A percentile compares a stretch with the other conserved stretches of the same genome.
phyloP scores from a whole-genome alignment of 805 yeast species.

The Yarrowia sp. region DNA sequence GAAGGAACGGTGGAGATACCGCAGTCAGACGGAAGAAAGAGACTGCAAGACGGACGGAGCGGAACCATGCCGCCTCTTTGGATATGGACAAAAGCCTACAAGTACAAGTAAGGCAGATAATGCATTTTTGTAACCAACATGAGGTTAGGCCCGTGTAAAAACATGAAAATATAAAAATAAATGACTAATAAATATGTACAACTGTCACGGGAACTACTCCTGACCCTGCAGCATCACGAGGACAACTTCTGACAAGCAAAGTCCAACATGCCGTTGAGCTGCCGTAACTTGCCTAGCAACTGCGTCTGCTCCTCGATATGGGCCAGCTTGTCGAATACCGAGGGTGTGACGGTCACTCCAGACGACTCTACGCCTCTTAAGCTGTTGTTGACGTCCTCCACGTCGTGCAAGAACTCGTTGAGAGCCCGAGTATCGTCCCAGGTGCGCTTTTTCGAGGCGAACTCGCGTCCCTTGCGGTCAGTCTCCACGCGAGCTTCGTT shows the following conservation, averaged over 20 bases:
- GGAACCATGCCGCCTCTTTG: too few relatives aligned
- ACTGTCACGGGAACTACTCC: too few relatives aligned
- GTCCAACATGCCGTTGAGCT: background rate
- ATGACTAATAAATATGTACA: background rate
- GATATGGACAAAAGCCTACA: background rate
- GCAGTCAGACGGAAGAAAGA: background rate
- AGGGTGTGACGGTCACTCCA: background rate
- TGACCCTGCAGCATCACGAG: too few relatives aligned
- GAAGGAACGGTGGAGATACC: too few relatives aligned
- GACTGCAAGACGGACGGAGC: background rate
- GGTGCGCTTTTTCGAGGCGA: background rate
- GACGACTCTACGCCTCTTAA: background rate
- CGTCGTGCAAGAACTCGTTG: slow-evolving; percentile 14
- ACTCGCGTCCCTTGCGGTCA: background rate
- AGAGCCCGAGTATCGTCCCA: background rate
- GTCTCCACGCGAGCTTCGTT: background rate
- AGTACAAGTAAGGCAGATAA: too few relatives aligned
- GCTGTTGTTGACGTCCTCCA: slow-evolving; percentile 12
- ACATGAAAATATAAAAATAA: background rate
- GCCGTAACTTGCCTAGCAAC: background rate
- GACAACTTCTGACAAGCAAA: background rate
- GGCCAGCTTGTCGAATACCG: background rate
- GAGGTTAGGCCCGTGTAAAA: background rate
- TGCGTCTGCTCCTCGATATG: slow-evolving; percentile 10
- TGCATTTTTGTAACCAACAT: background rate